Percentiles rank a stretch among this genome's conserved stretches.
Conservation (phyloP, 768 basidiomycete species). For the Amanita subjunquillea region DNA sequence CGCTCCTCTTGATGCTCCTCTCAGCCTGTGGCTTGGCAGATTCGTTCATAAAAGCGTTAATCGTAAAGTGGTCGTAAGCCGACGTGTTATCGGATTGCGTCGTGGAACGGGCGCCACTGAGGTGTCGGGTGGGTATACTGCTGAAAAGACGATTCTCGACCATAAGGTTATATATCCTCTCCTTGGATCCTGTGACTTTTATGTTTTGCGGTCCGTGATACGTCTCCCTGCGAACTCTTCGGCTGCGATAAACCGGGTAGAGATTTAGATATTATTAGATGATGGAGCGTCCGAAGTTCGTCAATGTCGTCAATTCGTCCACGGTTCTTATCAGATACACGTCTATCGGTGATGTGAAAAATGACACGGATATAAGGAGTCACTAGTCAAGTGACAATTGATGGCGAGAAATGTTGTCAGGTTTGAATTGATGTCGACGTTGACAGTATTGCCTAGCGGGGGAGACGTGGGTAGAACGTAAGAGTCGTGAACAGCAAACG, state of each 20-base stretch:
- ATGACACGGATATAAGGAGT: neutral
- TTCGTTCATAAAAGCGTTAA: neutral
- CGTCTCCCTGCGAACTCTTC: constrained; percentile 1
- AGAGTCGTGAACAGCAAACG: neutral
- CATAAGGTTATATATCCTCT: neutral
- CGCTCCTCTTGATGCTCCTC: neutral
- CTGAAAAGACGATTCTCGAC: neutral
- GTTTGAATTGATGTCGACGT: neutral
- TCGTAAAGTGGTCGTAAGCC: neutral
- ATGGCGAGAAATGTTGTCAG: neutral
- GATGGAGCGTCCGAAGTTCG: neutral
- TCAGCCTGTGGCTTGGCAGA: neutral
- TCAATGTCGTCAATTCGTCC: constrained; percentile 1
- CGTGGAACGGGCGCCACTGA: neutral
- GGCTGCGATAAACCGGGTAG: neutral
- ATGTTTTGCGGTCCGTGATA: neutral
- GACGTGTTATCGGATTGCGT: neutral
- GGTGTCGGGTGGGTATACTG: neutral
- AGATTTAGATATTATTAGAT: neutral
- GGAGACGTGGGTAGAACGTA: neutral
- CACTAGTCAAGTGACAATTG: neutral
- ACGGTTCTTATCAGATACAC: neutral
- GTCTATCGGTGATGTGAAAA: neutral
- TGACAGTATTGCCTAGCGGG: neutral
- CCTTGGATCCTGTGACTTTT: neutral